A percentile compares a stretch with the other conserved stretches of the same genome.
Conservation (phyloP, 805 yeast species). For the Limtongia smithiae region DNA sequence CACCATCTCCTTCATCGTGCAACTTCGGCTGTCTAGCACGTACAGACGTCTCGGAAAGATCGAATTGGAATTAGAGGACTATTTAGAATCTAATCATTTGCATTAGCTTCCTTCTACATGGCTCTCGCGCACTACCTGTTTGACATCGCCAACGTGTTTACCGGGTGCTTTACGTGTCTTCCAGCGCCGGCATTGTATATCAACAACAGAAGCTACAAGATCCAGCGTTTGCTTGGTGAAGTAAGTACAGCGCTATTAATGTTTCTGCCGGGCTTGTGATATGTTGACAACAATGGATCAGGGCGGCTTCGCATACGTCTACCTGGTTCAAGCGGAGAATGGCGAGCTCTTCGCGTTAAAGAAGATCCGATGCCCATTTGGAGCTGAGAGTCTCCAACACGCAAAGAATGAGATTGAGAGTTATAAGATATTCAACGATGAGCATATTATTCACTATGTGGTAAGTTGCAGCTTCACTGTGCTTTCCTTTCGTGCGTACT, state of each 20-base stretch:
- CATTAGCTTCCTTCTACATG: background rate
- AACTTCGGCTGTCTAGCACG: too few relatives aligned
- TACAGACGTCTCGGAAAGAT: too few relatives aligned
- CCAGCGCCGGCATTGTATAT: slow-evolving; percentile 56
- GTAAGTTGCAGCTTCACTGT: slow-evolving; percentile 7
- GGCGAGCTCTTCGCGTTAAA: slow-evolving; percentile 66
- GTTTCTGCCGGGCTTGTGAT: background rate
- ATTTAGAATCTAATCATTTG: too few relatives aligned
- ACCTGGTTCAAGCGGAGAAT: slow-evolving; percentile 56
- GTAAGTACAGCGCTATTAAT: slow-evolving; percentile 12
- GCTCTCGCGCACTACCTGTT: slow-evolving; percentile 23
- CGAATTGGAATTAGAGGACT: too few relatives aligned
- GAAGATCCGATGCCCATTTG: slow-evolving; percentile 83
- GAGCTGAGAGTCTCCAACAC: slow-evolving; percentile 65
- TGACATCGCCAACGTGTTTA: slow-evolving; percentile 35
- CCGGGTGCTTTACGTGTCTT: slow-evolving; percentile 41
- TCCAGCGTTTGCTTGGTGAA: slow-evolving; percentile 76
- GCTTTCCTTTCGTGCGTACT: background rate
- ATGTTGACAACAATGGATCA: background rate
- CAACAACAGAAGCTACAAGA: slow-evolving; percentile 58
- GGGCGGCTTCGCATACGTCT: slow-evolving; percentile 85
- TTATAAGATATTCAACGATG: slow-evolving; percentile 65
- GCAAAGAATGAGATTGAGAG: slow-evolving; percentile 77
- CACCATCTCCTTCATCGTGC: too few relatives aligned
- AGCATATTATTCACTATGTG: slow-evolving; percentile 62